A percentile compares a stretch with the other conserved stretches of the same genome.
Evolutionary conservation across 495 filamentous ascomycete genomes (phyloP).

Genomic region (Aspergillus incahuasiensis): DNA sequence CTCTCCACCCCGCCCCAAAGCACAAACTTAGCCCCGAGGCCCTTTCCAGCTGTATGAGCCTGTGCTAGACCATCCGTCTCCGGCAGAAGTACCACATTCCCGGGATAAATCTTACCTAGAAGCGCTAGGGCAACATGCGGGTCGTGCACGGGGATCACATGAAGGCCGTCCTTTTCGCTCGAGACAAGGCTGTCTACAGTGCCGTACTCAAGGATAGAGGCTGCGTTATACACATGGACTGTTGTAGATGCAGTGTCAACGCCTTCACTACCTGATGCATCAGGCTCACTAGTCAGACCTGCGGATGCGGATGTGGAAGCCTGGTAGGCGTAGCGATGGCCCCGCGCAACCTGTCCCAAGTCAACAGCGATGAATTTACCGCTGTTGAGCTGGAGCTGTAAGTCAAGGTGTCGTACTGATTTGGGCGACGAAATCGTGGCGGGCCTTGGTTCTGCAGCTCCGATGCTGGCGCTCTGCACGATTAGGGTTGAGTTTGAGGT

Average conservation of each 20-base stretch:
- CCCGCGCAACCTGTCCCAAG: constrained; percentile 30
- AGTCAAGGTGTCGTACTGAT: constrained; percentile 7
- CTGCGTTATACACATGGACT: no score
- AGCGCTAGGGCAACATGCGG: constrained; percentile 22
- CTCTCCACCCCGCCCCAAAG: no score
- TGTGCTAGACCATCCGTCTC: constrained; percentile 5
- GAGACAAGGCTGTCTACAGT: constrained; percentile 15
- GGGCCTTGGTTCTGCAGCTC: no score
- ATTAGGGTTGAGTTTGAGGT: no score
- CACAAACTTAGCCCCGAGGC: constrained; percentile 25
- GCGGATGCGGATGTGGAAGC: background rate
- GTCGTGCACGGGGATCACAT: constrained; percentile 21
- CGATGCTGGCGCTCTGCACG: background rate
- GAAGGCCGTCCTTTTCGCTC: constrained; percentile 15
- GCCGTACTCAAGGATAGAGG: background rate
- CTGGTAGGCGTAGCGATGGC: constrained; percentile 27
- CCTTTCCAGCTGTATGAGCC: constrained; percentile 20
- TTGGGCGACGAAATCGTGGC: background rate
- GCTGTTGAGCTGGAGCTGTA: constrained; percentile 16
- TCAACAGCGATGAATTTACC: constrained; percentile 20
- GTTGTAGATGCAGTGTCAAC: constrained; percentile 9
- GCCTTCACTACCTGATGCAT: background rate
- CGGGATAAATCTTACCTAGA: constrained; percentile 30
- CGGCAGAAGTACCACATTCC: constrained; percentile 26
- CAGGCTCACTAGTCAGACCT: no score